These are phyloP conservation scores for Francoa sonchifolia DNA, from an alignment of 441 rosid species.

Conservation along the genomic window DNA sequence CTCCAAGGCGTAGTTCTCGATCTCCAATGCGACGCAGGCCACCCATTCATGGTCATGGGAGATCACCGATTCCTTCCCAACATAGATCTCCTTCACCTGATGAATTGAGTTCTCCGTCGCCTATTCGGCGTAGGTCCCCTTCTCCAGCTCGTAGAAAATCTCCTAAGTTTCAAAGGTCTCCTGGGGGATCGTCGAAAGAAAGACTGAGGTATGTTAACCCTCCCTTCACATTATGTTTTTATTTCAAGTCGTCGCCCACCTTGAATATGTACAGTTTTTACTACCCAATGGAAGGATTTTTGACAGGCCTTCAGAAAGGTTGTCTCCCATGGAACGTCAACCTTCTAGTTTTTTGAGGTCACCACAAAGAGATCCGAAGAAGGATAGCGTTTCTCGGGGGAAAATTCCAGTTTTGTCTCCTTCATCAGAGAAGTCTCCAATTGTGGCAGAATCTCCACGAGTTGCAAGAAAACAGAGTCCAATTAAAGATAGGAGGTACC, in stretches of 20 bases:
- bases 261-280: no score
- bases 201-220: constrained; percentile 32
- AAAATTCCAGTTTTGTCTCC: constrained; percentile 17
- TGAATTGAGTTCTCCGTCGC: constrained; percentile 33
- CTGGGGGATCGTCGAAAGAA: constrained; percentile 29
- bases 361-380: constrained; percentile 12
- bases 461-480: constrained; percentile 13
- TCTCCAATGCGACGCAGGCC: constrained; percentile 23
- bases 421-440: constrained; percentile 21
- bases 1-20: constrained; percentile 21
- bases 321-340: constrained; percentile 12
- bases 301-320: constrained; percentile 16
- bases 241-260: no score
- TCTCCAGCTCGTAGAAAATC: constrained; percentile 28
- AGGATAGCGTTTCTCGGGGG: constrained; percentile 13
- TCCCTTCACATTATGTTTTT: neutral
- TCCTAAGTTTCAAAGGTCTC: constrained; percentile 23
- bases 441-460: constrained; percentile 16
- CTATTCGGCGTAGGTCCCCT: constrained; percentile 25
- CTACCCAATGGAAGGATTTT: no score
- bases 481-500: constrained; percentile 28
- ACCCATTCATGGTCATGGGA: constrained; percentile 24
- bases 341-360: constrained; percentile 16
- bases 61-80: constrained; percentile 26
- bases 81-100: constrained; percentile 29